phyloP scores from a whole-genome alignment of 768 basidiomycete genomes.

The Lactarius sp. region DNA sequence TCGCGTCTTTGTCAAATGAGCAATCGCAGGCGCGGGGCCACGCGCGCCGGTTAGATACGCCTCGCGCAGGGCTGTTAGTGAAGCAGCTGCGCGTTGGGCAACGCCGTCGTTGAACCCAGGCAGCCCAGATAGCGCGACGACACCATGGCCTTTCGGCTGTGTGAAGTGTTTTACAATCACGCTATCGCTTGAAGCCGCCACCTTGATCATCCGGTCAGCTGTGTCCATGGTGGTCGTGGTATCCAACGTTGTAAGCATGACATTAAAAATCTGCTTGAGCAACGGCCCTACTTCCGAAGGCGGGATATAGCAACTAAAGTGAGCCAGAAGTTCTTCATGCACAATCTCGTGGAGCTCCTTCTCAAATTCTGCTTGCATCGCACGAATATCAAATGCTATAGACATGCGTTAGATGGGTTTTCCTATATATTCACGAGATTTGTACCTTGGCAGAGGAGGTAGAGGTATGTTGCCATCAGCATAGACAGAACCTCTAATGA shows the following conservation, averaged over 20 bases:
- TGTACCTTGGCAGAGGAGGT: constrained; percentile 61
- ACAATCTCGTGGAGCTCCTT: constrained; percentile 46
- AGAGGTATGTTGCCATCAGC: constrained; percentile 69
- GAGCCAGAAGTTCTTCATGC: constrained; percentile 43
- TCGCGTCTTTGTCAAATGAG: constrained; percentile 60
- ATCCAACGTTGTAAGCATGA: constrained; percentile 53
- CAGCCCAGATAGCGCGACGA: constrained; percentile 34
- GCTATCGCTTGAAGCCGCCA: constrained; percentile 58
- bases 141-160: constrained; percentile 17
- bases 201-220: constrained; percentile 59
- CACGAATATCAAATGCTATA: constrained; percentile 69
- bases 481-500: constrained; percentile 75
- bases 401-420: background rate
- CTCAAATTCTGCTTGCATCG: constrained; percentile 63
- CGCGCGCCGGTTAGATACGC: constrained; percentile 55
- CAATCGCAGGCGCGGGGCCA: constrained; percentile 63
- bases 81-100: constrained; percentile 41
- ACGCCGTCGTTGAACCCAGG: constrained; percentile 51
- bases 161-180: constrained; percentile 58
- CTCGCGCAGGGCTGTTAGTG: constrained; percentile 46
- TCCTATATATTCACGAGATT: background rate
- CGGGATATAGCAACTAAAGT: constrained; percentile 40
- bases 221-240: constrained; percentile 69
- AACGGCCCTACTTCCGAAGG: constrained; percentile 34
- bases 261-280: constrained; percentile 36